Conservation (phyloP, 345 rosid species). For the Clarkia xantiana region DNA sequence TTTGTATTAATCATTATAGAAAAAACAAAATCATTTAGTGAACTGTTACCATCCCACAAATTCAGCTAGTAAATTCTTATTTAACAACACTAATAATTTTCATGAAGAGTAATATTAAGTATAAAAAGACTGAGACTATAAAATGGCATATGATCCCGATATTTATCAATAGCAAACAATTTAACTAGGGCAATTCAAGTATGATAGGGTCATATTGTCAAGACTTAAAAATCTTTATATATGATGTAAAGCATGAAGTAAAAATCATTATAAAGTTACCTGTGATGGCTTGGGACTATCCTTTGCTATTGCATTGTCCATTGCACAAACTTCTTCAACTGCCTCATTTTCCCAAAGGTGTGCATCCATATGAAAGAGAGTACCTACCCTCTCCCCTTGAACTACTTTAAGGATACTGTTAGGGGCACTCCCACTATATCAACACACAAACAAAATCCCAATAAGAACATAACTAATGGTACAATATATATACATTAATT, state of each 20-base stretch:
- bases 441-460: slow-evolving; percentile 13
- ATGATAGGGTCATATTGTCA: background rate
- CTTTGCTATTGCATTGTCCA: slow-evolving; percentile 95
- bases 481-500: background rate
- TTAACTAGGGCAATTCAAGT: background rate
- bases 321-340: slow-evolving; percentile 41
- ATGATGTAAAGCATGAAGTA: background rate
- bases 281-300: slow-evolving; percentile 85
- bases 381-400: slow-evolving; percentile 74
- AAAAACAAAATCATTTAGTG: too few species aligned
- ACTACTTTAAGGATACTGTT: slow-evolving; percentile 70
- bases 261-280: slow-evolving; percentile 25
- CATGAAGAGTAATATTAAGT: too few species aligned
- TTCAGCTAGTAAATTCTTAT: too few species aligned
- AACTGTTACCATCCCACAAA: too few species aligned
- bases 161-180: too few species aligned
- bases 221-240: background rate
- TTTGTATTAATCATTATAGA: too few species aligned
- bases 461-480: background rate
- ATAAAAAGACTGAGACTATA: too few species aligned
- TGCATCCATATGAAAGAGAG: slow-evolving; percentile 89
- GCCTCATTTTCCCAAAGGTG: slow-evolving; percentile 40
- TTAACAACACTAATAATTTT: too few species aligned
- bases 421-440: slow-evolving; percentile 67
- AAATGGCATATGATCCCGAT: too few species aligned